Conservation (phyloP, 2,329 filamentous ascomycete genomes). For the Microsporum canis region DNA sequence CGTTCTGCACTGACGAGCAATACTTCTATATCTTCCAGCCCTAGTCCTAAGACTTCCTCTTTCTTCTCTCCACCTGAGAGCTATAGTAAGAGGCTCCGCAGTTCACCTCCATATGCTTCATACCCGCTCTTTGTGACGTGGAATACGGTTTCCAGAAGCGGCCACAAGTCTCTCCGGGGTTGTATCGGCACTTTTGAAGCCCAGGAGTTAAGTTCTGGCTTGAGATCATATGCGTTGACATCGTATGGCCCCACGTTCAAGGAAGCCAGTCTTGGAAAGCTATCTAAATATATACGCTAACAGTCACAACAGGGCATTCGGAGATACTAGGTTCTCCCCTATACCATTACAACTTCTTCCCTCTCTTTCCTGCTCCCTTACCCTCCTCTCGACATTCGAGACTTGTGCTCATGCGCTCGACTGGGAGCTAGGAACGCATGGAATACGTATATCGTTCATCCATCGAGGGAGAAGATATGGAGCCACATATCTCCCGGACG, state of each 20-base stretch:
- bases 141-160: slow-evolving; percentile 59
- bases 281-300: slow-evolving; percentile 9
- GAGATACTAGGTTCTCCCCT: slow-evolving; percentile 51
- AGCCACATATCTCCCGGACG: slow-evolving; percentile 84
- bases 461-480: slow-evolving; percentile 62
- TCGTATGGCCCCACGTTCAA: slow-evolving; percentile 41
- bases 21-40: slow-evolving; percentile 30
- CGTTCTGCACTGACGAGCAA: slow-evolving; percentile 33
- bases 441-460: slow-evolving; percentile 75
- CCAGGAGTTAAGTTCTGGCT: slow-evolving; percentile 58
- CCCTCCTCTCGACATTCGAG: slow-evolving; percentile 78
- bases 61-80: slow-evolving; percentile 16
- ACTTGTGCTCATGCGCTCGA: slow-evolving; percentile 60
- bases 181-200: slow-evolving; percentile 93
- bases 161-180: slow-evolving; percentile 63
- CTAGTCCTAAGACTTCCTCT: slow-evolving; percentile 31
- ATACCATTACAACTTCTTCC: slow-evolving; percentile 42
- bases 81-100: slow-evolving; percentile 4
- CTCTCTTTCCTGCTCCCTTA: slow-evolving; percentile 50
- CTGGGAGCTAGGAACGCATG: slow-evolving; percentile 79
- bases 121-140: slow-evolving; percentile 89
- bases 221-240: slow-evolving; percentile 71
- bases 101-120: slow-evolving; percentile 3
- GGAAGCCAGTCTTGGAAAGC: background rate
- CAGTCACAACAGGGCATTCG: slow-evolving; percentile 38